Evolutionary conservation across 306 rosid genomes (phyloP).

Genomic region (Fragaria vesca): DNA sequence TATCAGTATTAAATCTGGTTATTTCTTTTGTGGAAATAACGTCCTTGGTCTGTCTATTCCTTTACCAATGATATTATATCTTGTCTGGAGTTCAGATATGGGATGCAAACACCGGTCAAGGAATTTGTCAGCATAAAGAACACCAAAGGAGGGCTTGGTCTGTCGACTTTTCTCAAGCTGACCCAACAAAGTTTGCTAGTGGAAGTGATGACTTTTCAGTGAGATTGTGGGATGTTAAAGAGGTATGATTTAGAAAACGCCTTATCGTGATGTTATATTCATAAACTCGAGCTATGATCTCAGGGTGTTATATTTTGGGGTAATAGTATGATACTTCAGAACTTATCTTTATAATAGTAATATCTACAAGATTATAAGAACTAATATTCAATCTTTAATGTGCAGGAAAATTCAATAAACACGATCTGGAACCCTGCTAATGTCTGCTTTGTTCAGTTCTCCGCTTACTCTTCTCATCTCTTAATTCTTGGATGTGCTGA

Average conservation of each 20-base stretch:
- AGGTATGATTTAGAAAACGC: slow-evolving; percentile 30
- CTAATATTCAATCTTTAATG: background rate
- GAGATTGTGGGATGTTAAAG: slow-evolving; percentile 64
- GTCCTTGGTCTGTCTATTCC: background rate
- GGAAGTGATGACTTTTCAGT: slow-evolving; percentile 81
- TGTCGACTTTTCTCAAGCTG: slow-evolving; percentile 62
- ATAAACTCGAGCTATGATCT: background rate
- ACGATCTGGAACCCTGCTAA: slow-evolving; percentile 64
- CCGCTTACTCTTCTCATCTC: slow-evolving; percentile 55
- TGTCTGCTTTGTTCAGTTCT: slow-evolving; percentile 80
- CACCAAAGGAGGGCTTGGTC: slow-evolving; percentile 79
- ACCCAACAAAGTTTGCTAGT: slow-evolving; percentile 71
- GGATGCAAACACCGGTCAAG: slow-evolving; percentile 71
- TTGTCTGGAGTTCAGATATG: slow-evolving; percentile 54
- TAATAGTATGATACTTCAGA: background rate
- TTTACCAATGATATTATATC: slow-evolving; percentile 1
- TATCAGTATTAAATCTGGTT: background rate
- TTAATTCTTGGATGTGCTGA: slow-evolving; percentile 71
- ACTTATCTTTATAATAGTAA: background rate
- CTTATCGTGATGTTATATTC: background rate
- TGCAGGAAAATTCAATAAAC: slow-evolving; percentile 56
- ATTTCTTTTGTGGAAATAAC: slow-evolving; percentile 7
- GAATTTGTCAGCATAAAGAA: slow-evolving; percentile 46
- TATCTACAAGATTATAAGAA: background rate
- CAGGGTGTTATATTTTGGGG: background rate